phyloP scores from a whole-genome alignment of 2,329 filamentous ascomycete species.

The Aspergillus sp. region DNA sequence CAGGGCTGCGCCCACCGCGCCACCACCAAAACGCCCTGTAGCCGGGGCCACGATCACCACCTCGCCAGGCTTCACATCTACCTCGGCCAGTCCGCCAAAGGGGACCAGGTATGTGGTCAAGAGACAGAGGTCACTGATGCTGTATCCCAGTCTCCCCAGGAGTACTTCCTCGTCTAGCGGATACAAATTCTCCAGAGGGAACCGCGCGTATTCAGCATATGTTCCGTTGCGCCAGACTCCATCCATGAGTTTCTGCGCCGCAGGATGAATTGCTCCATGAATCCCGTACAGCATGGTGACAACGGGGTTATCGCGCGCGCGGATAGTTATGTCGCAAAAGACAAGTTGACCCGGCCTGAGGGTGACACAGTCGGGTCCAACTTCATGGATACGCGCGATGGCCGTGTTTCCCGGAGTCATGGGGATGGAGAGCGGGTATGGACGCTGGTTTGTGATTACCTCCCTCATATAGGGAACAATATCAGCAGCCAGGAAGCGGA shows the following conservation, averaged over 20 bases:
- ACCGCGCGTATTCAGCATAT: constrained; percentile 1
- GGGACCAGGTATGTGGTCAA: neutral
- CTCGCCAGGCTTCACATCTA: constrained; percentile 3
- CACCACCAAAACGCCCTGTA: constrained; percentile 6
- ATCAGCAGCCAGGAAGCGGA: constrained; percentile 1
- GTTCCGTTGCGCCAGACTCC: constrained; percentile 7
- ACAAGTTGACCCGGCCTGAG: constrained; percentile 1
- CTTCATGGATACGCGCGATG: neutral
- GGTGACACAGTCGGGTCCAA: neutral
- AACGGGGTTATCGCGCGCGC: neutral
- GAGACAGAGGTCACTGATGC: neutral
- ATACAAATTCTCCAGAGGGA: constrained; percentile 9
- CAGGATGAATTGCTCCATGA: neutral
- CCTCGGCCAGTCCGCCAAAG: neutral
- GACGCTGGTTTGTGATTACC: neutral
- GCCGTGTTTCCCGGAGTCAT: constrained; percentile 4
- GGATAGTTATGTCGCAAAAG: constrained; percentile 4
- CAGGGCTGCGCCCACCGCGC: neutral
- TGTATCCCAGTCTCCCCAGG: neutral
- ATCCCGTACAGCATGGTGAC: neutral
- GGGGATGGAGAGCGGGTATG: neutral
- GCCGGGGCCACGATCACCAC: neutral
- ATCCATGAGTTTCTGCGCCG: constrained; percentile 3
- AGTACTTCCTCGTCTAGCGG: neutral
- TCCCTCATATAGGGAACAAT: constrained; percentile 2